These are phyloP conservation scores for Fagopyrum homotropicum DNA, from an alignment of 148 eudicot species.

Conservation along the genomic window DNA sequence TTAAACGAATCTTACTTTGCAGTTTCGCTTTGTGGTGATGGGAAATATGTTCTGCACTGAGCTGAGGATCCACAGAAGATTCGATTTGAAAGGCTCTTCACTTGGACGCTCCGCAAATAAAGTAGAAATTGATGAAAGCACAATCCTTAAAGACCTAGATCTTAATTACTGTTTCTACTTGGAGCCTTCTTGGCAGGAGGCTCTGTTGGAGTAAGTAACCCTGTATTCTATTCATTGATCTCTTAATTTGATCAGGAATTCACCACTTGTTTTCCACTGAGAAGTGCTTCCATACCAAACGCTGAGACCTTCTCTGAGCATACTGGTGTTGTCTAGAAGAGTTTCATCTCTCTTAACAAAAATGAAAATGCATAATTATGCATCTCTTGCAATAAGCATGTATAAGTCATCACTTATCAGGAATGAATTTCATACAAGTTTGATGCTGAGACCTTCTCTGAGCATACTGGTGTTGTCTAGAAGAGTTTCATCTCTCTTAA, in stretches of 20 bases:
- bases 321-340: background rate
- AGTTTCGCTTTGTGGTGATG: slow-evolving; percentile 99
- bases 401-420: background rate
- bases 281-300: background rate
- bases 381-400: background rate
- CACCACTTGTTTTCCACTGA: background rate
- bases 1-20: slow-evolving; percentile 24
- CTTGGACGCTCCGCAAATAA: slow-evolving; percentile 88
- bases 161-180: slow-evolving; percentile 78
- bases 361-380: background rate
- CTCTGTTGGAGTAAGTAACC: slow-evolving; percentile 59
- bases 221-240: background rate
- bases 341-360: background rate
- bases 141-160: slow-evolving; percentile 96
- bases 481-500: background rate
- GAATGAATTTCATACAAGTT: background rate
- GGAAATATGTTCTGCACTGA: slow-evolving; percentile 99
- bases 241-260: background rate
- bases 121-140: slow-evolving; percentile 92
- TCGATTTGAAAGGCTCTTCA: slow-evolving; percentile 93
- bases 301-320: background rate
- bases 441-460: background rate
- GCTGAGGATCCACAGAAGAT: slow-evolving; percentile 91
- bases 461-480: background rate
- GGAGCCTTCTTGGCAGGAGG: slow-evolving; percentile 91